Base-by-base conservation (phyloP, 164 flowering plant species). In the Annona squamosa region DNA sequence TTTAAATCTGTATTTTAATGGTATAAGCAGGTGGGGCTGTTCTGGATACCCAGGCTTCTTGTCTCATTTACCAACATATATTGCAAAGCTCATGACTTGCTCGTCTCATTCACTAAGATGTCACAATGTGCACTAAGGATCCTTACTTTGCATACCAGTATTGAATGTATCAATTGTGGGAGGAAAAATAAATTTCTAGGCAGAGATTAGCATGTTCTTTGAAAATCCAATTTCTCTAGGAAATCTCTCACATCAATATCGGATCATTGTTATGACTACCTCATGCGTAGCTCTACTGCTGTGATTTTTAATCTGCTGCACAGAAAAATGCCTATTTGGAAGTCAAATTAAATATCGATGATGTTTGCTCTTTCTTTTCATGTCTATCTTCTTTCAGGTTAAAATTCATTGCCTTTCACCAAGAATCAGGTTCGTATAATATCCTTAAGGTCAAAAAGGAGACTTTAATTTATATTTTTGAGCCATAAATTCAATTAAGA, bases 391-490 rank as follows among this genome's bases (percentile, higher is more conserved):
- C 3, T 76, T 77, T 68, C 85, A 89, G 93, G 81, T 89, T 63
- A 85, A 79, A 75, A 76, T 89, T 71, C 88, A 86, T 70, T 89
- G 93, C 79, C 82, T 83, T 41, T 81, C 86, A 65, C 87, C 88
- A 79, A 83, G 73, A 81, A 44, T 75, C 72, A 82, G 71, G 73
- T 46, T 71, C 70, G 81, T 87, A 86, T 86, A 66, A 19, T 62
- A 26, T 74, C 72, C 81, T 18, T 44, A 43, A 9, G 9, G 72
- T 59, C 37, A 37, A 18, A 70, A 4, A 70, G 63, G 42, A 64
- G 56, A 42, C 63, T 42, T 48, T 66, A 56, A 6, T 3, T 12
- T 26, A 26, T 26, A 26, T 26, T 26, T 26, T 26, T 26, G 37
- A 26, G 37, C 37, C 37, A 26, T 26, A 26, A 26, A 26, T 26